Percentiles rank a stretch among this genome's conserved stretches.
Evolutionary conservation across 2,329 filamentous ascomycete genomes (phyloP).

Genomic region (Chaetomium sp.): DNA sequence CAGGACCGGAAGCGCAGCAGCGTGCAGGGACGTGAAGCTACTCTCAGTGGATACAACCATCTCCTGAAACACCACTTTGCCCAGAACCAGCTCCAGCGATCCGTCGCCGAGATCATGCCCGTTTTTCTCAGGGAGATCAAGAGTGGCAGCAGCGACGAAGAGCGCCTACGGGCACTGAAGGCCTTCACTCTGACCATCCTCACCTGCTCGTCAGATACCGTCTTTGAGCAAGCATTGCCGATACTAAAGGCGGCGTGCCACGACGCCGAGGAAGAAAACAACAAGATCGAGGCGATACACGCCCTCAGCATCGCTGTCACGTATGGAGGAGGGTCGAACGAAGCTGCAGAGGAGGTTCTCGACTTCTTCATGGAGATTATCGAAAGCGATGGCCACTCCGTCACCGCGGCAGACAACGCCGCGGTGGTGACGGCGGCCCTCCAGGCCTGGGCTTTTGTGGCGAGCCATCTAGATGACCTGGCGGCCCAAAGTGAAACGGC

Average conservation of each 20-base stretch:
- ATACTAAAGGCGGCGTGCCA: constrained; percentile 64
- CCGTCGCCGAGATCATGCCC: constrained; percentile 62
- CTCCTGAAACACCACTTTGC: constrained; percentile 70
- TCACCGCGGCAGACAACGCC: constrained; percentile 71
- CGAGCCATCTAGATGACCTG: constrained; percentile 74
- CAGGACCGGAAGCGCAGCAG: constrained; percentile 76
- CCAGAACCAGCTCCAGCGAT: constrained; percentile 60
- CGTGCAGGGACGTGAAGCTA: constrained; percentile 67
- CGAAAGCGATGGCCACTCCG: constrained; percentile 73
- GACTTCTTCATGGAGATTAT: constrained; percentile 76
- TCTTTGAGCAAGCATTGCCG: constrained; percentile 64
- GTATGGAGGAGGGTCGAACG: constrained; percentile 72
- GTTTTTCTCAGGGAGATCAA: constrained; percentile 72
- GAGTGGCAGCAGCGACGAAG: constrained; percentile 66
- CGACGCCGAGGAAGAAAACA: constrained; percentile 63
- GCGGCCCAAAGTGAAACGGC: constrained; percentile 70
- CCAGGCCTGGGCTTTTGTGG: constrained; percentile 77
- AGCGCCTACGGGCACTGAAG: constrained; percentile 70
- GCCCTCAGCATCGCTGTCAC: constrained; percentile 71
- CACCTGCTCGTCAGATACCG: constrained; percentile 63
- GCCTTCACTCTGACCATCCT: constrained; percentile 71
- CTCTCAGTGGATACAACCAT: constrained; percentile 62
- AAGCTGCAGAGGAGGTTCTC: constrained; percentile 71
- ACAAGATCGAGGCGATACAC: constrained; percentile 73
- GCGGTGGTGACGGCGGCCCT: constrained; percentile 73